These are phyloP conservation scores for Pugionium cornutum DNA, from an alignment of 345 rosid species.

Conservation along the genomic window DNA sequence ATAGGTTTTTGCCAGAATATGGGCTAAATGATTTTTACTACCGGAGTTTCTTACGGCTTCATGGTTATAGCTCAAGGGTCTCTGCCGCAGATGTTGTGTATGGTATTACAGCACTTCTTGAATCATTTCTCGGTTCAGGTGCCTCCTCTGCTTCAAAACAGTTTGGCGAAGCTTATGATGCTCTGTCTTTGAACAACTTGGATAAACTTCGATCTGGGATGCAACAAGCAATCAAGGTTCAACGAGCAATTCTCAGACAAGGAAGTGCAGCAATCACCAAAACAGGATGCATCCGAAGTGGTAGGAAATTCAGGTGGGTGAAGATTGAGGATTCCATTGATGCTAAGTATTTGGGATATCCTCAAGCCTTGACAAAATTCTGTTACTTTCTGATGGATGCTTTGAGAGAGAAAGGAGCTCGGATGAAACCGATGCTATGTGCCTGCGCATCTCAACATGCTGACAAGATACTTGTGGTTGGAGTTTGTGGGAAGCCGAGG, in stretches of 20 bases:
- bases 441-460: constrained; percentile 76
- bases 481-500: constrained; percentile 90
- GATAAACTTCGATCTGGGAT: constrained; percentile 79
- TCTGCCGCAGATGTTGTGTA: constrained; percentile 97
- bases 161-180: constrained; percentile 92
- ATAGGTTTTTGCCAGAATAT: constrained; percentile 80
- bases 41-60: constrained; percentile 75
- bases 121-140: constrained; percentile 73
- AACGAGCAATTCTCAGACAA: constrained; percentile 86
- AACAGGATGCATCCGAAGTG: constrained; percentile 81
- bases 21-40: constrained; percentile 88
- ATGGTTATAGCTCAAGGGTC: constrained; percentile 91
- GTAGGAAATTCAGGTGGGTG: constrained; percentile 95
- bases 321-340: constrained; percentile 83
- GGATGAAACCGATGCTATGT: constrained; percentile 87
- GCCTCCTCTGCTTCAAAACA: constrained; percentile 89
- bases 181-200: constrained; percentile 70
- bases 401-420: constrained; percentile 88
- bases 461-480: constrained; percentile 76
- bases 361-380: constrained; percentile 91
- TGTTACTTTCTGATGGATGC: constrained; percentile 98
- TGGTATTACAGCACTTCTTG: constrained; percentile 95
- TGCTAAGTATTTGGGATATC: constrained; percentile 76
- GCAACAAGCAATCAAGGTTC: constrained; percentile 93
- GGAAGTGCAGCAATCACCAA: constrained; percentile 90